phyloP scores from a whole-genome alignment of 23 red algal species.

The Gracilaria vermiculophylla region DNA sequence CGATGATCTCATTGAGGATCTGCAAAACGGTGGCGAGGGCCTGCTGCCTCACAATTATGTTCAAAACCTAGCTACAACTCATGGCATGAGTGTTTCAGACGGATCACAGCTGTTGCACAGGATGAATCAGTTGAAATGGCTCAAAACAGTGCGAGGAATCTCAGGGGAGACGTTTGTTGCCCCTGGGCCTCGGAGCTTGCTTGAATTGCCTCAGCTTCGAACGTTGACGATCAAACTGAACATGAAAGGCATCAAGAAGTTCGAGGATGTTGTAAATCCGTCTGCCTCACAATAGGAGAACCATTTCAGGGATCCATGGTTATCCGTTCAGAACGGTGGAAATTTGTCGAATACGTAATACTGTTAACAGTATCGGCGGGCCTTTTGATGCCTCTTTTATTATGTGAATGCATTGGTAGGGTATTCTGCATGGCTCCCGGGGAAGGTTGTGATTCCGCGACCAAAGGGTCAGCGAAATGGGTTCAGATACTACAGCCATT shows the following conservation, averaged over 20 bases:
- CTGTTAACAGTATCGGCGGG: too few relatives aligned
- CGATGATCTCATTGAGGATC: not conserved
- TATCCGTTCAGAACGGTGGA: too few relatives aligned
- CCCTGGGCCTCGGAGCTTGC: constrained; percentile 19
- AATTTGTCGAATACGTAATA: too few relatives aligned
- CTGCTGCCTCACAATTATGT: not conserved
- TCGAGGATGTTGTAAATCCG: not conserved
- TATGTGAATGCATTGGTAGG: too few relatives aligned
- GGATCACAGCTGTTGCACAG: constrained; percentile 6
- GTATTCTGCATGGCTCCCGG: too few relatives aligned
- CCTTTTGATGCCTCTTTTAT: too few relatives aligned
- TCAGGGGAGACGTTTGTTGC: not conserved
- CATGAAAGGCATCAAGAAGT: not conserved
- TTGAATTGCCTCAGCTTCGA: constrained; percentile 52
- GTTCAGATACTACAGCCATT: too few relatives aligned
- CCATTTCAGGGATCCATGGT: not conserved
- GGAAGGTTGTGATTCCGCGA: too few relatives aligned
- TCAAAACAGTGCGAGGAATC: not conserved
- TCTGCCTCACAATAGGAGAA: not conserved
- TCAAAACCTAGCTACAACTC: constrained; percentile 12
- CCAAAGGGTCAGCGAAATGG: too few relatives aligned
- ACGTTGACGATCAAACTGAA: not conserved
- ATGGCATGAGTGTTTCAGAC: constrained; percentile 17
- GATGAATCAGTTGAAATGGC: constrained; percentile 47
- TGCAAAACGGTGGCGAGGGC: constrained; percentile 5